Evolutionary conservation across 2,329 filamentous ascomycete genomes (phyloP), one percentile per base, ranked within the genome.

Genomic region (Aureobasidium sp.): DNA sequence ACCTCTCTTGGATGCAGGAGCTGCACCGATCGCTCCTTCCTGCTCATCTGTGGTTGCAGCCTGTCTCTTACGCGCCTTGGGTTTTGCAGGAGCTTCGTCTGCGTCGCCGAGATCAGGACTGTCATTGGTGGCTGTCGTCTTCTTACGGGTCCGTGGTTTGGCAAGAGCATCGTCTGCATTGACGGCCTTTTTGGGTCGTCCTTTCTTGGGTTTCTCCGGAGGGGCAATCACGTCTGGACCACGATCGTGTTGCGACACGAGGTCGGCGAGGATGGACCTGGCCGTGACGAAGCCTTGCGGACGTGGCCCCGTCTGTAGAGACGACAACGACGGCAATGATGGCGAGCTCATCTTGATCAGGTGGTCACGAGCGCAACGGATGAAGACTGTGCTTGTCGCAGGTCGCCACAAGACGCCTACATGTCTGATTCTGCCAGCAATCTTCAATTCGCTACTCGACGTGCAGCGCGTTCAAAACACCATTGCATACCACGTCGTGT

Each of bases 291-390:
- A 53, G 11, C 49, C 42, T 31, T 50, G 49, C 19, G 49, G 19
- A 15, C 49, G 40, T 29, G 39, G 11, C 11, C 12, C 31, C 2
- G 39, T 33, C 19, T 56, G 60, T 19, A 61, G 19, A 12, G 39
- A 33, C n/a, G 60, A 19, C 15, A 49, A 22, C 12, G 60, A 61
- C 3, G 60, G 60, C 9, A 56, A 11, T 19, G 48, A 53, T 15
- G 59, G 48, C 47, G 59, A 61, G 45, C 60, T 61, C 60, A 61
- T 61, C 24, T 22, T 60, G 44, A 9, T 40, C 22, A 7, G 39
- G 56, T 45, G 40, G 40, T 35, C 17, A 45, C 39, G 17, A n/a
- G 40, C 53, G 53, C 40, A 22, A 37, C 29, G 17, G 12, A 47
- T 24, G 15, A 39, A 40, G 11, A 40, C 52, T 29, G 50, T 7